These are phyloP conservation scores for Trifolium subterraneum DNA, from an alignment of 306 rosid genomes.

Conservation along the genomic window DNA sequence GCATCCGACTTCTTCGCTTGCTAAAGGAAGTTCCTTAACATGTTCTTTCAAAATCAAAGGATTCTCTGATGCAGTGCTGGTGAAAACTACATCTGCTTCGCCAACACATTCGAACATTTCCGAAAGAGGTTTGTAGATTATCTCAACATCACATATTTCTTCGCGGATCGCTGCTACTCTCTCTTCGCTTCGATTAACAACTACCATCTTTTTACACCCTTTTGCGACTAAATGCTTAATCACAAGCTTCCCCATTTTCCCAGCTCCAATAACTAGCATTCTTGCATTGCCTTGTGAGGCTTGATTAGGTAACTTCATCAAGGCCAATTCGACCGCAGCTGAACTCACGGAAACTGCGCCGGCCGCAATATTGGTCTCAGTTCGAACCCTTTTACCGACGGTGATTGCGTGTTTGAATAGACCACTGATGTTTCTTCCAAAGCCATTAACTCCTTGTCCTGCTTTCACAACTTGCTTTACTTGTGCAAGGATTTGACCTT, in stretches of 20 bases:
- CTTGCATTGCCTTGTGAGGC: slow-evolving; percentile 65
- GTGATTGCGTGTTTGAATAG: slow-evolving; percentile 97
- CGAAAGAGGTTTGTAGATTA: slow-evolving; percentile 81
- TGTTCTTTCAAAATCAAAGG: slow-evolving; percentile 78
- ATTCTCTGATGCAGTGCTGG: slow-evolving; percentile 92
- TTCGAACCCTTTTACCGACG: slow-evolving; percentile 94
- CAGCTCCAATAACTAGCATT: slow-evolving; percentile 93
- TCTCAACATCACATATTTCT: slow-evolving; percentile 70
- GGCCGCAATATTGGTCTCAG: slow-evolving; percentile 95
- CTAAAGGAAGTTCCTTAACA: slow-evolving; percentile 77
- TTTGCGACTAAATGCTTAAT: slow-evolving; percentile 93
- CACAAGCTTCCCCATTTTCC: slow-evolving; percentile 99
- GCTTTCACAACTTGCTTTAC: slow-evolving; percentile 96
- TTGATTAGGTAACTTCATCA: slow-evolving; percentile 85
- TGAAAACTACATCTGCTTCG: slow-evolving; percentile 83
- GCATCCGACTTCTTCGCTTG: slow-evolving; percentile 59
- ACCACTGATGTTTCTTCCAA: slow-evolving; percentile 97
- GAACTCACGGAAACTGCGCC: slow-evolving; percentile 99
- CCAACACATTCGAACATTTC: slow-evolving; percentile 78
- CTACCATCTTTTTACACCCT: slow-evolving; percentile 89
- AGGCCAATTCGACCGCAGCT: slow-evolving; percentile 94
- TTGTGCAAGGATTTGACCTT: slow-evolving; percentile 98
- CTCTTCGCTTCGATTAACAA: slow-evolving; percentile 87
- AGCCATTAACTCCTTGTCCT: slow-evolving; percentile 96
- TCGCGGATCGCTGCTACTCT: slow-evolving; percentile 77